Conservation (phyloP, 208 protist genomes). For the Crithidia bombi region DNA sequence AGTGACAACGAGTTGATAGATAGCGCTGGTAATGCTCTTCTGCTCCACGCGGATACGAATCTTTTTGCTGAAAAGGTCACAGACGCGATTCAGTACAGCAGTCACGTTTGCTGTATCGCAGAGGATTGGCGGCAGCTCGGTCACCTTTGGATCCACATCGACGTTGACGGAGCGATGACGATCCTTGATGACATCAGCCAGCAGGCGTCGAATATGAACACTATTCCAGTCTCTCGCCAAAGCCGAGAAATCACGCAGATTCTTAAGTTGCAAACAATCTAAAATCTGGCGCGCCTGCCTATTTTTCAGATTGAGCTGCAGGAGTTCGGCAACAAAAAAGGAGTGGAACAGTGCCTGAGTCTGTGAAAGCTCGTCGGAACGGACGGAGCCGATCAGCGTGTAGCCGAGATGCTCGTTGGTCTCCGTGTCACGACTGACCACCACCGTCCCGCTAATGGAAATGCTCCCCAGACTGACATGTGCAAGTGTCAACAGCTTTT, state of each 20-base stretch:
- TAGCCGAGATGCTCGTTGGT: slow-evolving; percentile 50
- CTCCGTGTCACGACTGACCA: slow-evolving; percentile 37
- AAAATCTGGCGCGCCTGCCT: slow-evolving; percentile 52
- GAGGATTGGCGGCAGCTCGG: slow-evolving; percentile 50
- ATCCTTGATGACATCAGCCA: slow-evolving; percentile 61
- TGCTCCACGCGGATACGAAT: slow-evolving; percentile 63
- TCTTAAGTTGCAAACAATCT: slow-evolving; percentile 64
- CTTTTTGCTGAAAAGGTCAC: slow-evolving; percentile 57
- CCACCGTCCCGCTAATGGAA: slow-evolving; percentile 51
- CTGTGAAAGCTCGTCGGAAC: slow-evolving; percentile 49
- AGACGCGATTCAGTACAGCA: slow-evolving; percentile 41
- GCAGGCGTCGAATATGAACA: slow-evolving; percentile 51
- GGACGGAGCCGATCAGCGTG: slow-evolving; percentile 60
- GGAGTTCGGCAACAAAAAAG: slow-evolving; percentile 59
- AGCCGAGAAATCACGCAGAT: slow-evolving; percentile 52
- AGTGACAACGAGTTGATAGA: slow-evolving; percentile 59
- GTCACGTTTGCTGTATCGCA: slow-evolving; percentile 54
- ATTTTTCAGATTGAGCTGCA: slow-evolving; percentile 42
- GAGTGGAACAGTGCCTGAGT: slow-evolving; percentile 57
- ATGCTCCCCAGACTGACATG: slow-evolving; percentile 61
- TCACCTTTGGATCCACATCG: slow-evolving; percentile 58
- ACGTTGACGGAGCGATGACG: slow-evolving; percentile 50
- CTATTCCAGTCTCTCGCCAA: slow-evolving; percentile 49
- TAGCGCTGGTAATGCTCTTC: slow-evolving; percentile 54
- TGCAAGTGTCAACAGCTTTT: slow-evolving; percentile 49